A percentile compares a stretch with the other conserved stretches of the same genome.
These are phyloP conservation scores for Candida pseudofarinosa DNA, from an alignment of 805 yeast species.

Conservation along the genomic window DNA sequence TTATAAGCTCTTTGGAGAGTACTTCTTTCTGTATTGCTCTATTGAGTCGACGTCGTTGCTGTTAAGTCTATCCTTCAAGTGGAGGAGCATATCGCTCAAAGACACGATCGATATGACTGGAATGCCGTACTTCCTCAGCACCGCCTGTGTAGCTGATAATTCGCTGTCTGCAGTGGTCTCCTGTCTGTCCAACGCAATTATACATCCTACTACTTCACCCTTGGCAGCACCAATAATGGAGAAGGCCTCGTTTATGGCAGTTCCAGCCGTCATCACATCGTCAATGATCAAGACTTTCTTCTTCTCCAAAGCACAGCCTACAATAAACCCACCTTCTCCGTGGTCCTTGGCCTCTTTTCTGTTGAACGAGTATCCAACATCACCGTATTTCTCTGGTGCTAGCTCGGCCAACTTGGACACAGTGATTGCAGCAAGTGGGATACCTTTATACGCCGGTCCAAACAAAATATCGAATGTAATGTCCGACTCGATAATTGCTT, in stretches of 20 bases:
- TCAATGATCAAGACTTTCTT: constrained; percentile 83
- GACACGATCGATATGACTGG: constrained; percentile 83
- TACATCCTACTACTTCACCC: constrained; percentile 77
- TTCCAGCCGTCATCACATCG: constrained; percentile 98
- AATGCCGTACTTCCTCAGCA: constrained; percentile 64
- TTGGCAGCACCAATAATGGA: constrained; percentile 64
- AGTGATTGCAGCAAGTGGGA: constrained; percentile 90
- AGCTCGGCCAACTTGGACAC: constrained; percentile 89
- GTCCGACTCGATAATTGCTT: constrained; percentile 76
- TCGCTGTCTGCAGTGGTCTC: constrained; percentile 72
- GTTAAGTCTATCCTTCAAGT: constrained; percentile 53
- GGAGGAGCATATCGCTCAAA: constrained; percentile 67
- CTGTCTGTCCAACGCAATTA: constrained; percentile 93
- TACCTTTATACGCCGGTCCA: constrained; percentile 98
- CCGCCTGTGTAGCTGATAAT: constrained; percentile 77
- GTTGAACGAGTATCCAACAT: constrained; percentile 87
- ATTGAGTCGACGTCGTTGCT: constrained; percentile 55
- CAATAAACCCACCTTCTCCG: constrained; percentile 96
- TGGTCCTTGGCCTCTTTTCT: constrained; percentile 96
- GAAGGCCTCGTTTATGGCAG: constrained; percentile 94
- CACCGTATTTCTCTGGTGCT: constrained; percentile 71
- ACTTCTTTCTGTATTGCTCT: constrained; percentile 52
- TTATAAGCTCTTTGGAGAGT: constrained; percentile 42
- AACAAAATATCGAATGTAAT: constrained; percentile 85
- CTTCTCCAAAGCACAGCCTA: constrained; percentile 71